Evolutionary conservation across 2,329 filamentous ascomycete species (phyloP).

Genomic region (Sporothrix phasma): DNA sequence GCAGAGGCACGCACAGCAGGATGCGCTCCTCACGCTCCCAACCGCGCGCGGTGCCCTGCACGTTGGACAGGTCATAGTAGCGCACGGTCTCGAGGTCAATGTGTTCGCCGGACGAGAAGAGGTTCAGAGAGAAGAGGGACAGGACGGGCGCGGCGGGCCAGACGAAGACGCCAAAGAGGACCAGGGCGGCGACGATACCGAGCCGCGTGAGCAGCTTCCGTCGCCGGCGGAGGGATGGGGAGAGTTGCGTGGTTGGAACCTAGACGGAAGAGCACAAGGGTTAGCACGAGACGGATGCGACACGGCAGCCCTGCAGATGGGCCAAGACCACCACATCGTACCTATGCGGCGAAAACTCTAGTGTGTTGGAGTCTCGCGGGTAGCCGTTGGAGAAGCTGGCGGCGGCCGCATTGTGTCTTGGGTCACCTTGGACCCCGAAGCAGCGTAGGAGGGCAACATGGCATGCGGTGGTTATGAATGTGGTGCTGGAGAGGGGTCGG

Average conservation of each 20-base stretch:
- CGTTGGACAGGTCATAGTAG: constrained; percentile 90
- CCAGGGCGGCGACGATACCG: constrained; percentile 45
- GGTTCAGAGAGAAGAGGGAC: constrained; percentile 57
- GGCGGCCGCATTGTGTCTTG: constrained; percentile 59
- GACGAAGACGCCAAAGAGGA: constrained; percentile 64
- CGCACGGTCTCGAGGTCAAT: constrained; percentile 87
- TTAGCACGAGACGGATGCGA: not conserved
- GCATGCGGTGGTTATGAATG: constrained; percentile 1
- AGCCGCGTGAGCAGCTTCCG: constrained; percentile 63
- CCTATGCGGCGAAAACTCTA: constrained; percentile 85
- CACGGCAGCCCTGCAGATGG: too few species aligned
- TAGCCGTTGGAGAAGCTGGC: constrained; percentile 76
- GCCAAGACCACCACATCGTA: too few species aligned
- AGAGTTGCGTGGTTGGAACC: constrained; percentile 77
- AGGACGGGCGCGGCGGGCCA: constrained; percentile 56
- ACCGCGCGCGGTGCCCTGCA: constrained; percentile 80
- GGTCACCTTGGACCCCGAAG: constrained; percentile 59
- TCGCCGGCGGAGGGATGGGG: constrained; percentile 62
- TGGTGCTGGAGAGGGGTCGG: not conserved
- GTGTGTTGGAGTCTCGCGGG: constrained; percentile 58
- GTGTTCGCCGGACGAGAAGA: constrained; percentile 56
- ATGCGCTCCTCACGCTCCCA: constrained; percentile 97
- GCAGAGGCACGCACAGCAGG: constrained; percentile 82
- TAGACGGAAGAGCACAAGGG: constrained; percentile 27
- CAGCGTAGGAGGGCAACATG: constrained; percentile 54